phyloP scores from a whole-genome alignment of 208 protist genomes.

The Crithidia fasciculata region DNA sequence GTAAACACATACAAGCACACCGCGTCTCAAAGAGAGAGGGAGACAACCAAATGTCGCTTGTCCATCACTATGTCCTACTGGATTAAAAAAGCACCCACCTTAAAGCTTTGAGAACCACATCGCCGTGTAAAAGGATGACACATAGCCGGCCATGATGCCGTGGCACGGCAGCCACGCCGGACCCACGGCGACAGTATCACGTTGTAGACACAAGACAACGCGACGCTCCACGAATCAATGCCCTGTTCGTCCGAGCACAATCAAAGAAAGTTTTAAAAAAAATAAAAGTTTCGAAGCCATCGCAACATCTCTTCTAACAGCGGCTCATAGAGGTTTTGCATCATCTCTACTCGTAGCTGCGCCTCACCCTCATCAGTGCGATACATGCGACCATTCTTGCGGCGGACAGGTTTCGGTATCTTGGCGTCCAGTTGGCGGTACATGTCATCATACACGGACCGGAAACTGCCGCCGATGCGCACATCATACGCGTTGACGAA shows the following conservation, averaged over 20 bases:
- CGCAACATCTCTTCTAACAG: not conserved
- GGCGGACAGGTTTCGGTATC: too few species aligned
- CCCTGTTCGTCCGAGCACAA: slow-evolving; percentile 8
- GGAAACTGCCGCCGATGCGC: not conserved
- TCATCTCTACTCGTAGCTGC: not conserved
- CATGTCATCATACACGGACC: too few species aligned
- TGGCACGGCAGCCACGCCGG: slow-evolving; percentile 16
- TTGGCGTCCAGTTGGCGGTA: too few species aligned
- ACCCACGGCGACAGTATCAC: slow-evolving; percentile 12
- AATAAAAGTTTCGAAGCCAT: too few species aligned
- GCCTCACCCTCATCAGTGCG: not conserved
- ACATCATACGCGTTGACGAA: slow-evolving; percentile 6
- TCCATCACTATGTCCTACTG: too few species aligned
- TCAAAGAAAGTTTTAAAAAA: too few species aligned
- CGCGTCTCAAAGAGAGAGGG: too few species aligned
- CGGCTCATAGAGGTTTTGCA: not conserved
- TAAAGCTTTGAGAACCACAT: not conserved
- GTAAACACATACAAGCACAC: too few species aligned
- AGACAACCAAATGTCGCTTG: too few species aligned
- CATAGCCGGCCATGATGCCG: slow-evolving; percentile 1
- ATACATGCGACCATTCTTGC: too few species aligned
- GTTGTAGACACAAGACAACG: slow-evolving; percentile 7
- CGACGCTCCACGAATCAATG: not conserved
- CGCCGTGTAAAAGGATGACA: not conserved
- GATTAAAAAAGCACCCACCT: too few species aligned